Evolutionary conservation across 164 flowering plant genomes (phyloP).

Genomic region (Liriodendron chinense): DNA sequence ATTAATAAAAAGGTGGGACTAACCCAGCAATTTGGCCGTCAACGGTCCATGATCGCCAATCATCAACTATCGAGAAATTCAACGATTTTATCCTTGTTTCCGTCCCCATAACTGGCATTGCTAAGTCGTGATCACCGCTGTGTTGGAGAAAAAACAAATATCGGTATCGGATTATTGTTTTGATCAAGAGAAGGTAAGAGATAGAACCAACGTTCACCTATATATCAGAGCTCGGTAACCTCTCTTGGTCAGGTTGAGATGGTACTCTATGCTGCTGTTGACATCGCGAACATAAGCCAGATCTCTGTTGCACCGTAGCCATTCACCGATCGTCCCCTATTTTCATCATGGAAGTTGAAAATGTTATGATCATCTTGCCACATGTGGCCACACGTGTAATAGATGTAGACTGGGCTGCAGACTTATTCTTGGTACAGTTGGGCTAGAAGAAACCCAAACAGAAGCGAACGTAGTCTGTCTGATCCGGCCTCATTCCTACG

Average conservation of each 20-base stretch:
- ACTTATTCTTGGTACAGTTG: too few species aligned
- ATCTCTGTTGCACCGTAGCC: not conserved
- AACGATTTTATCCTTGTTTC: constrained; percentile 52
- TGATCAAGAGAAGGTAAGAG: not conserved
- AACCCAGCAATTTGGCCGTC: constrained; percentile 57
- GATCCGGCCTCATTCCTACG: too few species aligned
- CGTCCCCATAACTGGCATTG: constrained; percentile 34
- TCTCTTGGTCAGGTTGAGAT: not conserved
- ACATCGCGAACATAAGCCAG: not conserved
- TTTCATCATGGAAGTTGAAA: too few species aligned
- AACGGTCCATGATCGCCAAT: constrained; percentile 54
- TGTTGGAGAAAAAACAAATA: not conserved
- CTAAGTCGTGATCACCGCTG: constrained; percentile 62
- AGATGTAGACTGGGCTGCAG: too few species aligned
- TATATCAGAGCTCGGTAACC: constrained; percentile 12
- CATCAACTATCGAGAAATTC: constrained; percentile 41
- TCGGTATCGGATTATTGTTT: not conserved
- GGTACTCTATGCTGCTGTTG: not conserved
- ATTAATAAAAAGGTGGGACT: not conserved
- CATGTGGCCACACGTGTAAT: too few species aligned
- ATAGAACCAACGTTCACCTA: not conserved
- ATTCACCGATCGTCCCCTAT: too few species aligned
- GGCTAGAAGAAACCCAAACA: too few species aligned
- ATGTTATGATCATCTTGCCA: too few species aligned
- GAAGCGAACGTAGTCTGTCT: too few species aligned